Base-by-base conservation (phyloP, 257 asterid species). In the Striga asiatica region DNA sequence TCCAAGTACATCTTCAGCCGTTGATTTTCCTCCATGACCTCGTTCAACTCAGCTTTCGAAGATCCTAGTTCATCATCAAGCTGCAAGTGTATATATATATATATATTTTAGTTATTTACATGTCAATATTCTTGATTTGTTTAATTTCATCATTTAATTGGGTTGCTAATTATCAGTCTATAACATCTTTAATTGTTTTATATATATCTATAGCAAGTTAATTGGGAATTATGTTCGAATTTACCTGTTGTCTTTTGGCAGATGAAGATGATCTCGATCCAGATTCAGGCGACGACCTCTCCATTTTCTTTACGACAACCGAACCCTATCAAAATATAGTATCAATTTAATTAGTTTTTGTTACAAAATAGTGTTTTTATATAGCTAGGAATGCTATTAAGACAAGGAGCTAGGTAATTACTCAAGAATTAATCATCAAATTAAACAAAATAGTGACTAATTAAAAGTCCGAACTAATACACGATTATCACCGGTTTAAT, bases 21-120 rank as follows among this genome's bases (percentile, higher is more conserved):
- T 70, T 80, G 84, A 49, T 91, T 91, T 61, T 91, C 98, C 69
- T 84, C 84, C 70, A 77, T 78, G 4, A 87, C 81, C 67, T 87
- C 81, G 3, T 78, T 76, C 75, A 91, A 82, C 67, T 91, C 95
- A 17, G 79, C 84, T 72, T 82, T 87, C 0, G 82, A 61, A 39
- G 83, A 77, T 60, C 81, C 85, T 1, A 91, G 66, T 28, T 66
- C 70, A 18, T 76, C 76, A 8, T 74, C 81, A 76, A 76, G 10
- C 77, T 76, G 68, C 66, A 56, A 35, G 16, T 7, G 9, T 27
- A 43, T 45, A 13, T 23, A 29, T 27, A n/a, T n/a, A n/a, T n/a
- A n/a, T n/a, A n/a, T n/a, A n/a, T n/a, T n/a, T n/a, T n/a, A n/a
- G n/a, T n/a, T n/a, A n/a, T n/a, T n/a, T n/a, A 14, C 11, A 38